Evolutionary conservation across 257 asterid species (phyloP).

Genomic region (Datura wrightii): DNA sequence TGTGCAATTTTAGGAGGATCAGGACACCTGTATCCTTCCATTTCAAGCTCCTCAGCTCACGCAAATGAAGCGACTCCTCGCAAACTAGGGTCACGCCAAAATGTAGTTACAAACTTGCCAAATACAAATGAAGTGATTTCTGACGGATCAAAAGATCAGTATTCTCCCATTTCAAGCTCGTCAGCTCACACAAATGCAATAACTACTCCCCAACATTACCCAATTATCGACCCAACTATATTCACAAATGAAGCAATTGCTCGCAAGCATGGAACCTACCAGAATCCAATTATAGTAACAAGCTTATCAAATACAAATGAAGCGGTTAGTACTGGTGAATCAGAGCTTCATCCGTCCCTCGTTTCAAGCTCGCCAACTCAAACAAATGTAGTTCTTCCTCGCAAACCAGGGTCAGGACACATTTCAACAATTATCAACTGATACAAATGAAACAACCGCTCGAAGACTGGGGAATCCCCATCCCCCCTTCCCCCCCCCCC

Average conservation of each 20-base stretch:
- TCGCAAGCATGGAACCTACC: no score
- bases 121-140: neutral
- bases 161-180: neutral
- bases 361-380: neutral
- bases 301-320: neutral
- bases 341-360: neutral
- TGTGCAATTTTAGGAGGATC: neutral
- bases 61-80: neutral
- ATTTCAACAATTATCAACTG: neutral
- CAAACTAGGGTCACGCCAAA: neutral
- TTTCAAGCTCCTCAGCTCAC: neutral
- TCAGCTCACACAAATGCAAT: neutral
- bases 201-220: neutral
- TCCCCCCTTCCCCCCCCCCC: no score
- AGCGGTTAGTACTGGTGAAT: neutral
- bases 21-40: neutral
- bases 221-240: neutral
- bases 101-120: neutral
- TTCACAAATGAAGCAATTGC: no score
- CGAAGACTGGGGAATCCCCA: neutral
- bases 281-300: neutral
- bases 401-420: neutral
- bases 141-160: neutral
- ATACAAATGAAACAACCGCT: neutral
- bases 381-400: neutral